Conservation (phyloP, 495 filamentous ascomycete genomes). For the Aspergillus bridgeri region DNA sequence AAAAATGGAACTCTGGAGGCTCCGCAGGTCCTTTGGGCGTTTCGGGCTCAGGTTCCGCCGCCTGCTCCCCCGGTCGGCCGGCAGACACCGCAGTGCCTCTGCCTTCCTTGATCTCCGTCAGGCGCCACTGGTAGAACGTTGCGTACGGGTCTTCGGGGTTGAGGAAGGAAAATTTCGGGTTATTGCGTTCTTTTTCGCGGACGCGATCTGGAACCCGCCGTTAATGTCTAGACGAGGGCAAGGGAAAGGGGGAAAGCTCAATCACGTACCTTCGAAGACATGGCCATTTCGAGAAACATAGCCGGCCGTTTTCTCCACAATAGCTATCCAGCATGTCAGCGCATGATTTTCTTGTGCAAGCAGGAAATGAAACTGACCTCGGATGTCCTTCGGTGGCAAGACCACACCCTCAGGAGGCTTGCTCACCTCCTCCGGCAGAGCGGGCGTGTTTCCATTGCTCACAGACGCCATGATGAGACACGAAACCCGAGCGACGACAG, state of each 20-base stretch:
- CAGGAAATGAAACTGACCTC: slow-evolving; percentile 43
- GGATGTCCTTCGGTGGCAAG: slow-evolving; percentile 78
- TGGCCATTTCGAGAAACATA: slow-evolving; percentile 81
- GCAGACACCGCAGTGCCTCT: slow-evolving; percentile 77
- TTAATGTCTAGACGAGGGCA: slow-evolving; percentile 3
- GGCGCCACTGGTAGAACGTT: slow-evolving; percentile 85
- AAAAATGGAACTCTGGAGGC: slow-evolving; percentile 91
- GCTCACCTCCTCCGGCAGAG: slow-evolving; percentile 51
- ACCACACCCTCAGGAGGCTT: slow-evolving; percentile 82
- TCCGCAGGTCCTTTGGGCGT: slow-evolving; percentile 79
- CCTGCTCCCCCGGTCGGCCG: slow-evolving; percentile 65
- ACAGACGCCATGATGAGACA: slow-evolving; percentile 51
- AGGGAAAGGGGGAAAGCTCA: neutral
- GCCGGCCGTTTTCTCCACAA: slow-evolving; percentile 94
- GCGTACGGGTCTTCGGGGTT: slow-evolving; percentile 78
- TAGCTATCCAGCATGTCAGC: slow-evolving; percentile 37
- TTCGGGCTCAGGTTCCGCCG: slow-evolving; percentile 51
- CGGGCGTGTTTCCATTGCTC: slow-evolving; percentile 54
- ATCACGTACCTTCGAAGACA: slow-evolving; percentile 68
- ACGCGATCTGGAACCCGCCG: slow-evolving; percentile 59
- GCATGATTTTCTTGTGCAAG: neutral
- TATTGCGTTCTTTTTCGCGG: slow-evolving; percentile 77
- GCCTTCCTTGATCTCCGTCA: slow-evolving; percentile 78
- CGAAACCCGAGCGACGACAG: slow-evolving; percentile 10
- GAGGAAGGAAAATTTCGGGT: slow-evolving; percentile 90